Evolutionary conservation across 208 protist species (phyloP).

Genomic region (Trypanosoma melophagium): DNA sequence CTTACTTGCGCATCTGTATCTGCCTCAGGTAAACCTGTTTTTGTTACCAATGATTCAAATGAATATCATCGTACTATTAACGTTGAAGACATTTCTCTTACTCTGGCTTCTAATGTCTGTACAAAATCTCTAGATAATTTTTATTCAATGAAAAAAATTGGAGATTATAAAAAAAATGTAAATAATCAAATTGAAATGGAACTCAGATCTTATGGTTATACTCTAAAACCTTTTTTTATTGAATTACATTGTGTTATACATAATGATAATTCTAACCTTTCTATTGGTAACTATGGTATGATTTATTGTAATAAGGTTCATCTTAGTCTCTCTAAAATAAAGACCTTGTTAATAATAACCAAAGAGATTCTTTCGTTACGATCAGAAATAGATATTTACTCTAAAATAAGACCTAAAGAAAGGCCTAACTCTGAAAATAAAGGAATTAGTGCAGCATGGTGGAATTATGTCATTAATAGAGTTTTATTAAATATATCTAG

Average conservation of each 20-base stretch:
- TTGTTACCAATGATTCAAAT: conserved; percentile 9
- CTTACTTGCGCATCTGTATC: background rate
- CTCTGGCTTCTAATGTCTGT: background rate
- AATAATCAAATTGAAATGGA: conserved; percentile 6
- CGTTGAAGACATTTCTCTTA: conserved; percentile 12
- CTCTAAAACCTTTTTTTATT: conserved; percentile 7
- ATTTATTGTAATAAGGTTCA: background rate
- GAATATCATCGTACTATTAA: conserved; percentile 8
- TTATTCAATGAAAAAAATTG: background rate
- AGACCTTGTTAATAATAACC: conserved; percentile 6
- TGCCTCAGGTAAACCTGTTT: background rate
- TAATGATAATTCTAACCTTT: background rate
- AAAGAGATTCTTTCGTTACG: background rate
- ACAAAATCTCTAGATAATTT: background rate
- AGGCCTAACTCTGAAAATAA: conserved; percentile 3
- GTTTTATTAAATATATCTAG: conserved; percentile 7
- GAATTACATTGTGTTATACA: conserved; percentile 10
- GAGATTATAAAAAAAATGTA: background rate
- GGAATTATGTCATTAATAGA: conserved; percentile 10
- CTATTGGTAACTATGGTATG: background rate
- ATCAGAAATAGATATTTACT: background rate
- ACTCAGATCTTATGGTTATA: conserved; percentile 1
- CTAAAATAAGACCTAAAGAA: conserved; percentile 2
- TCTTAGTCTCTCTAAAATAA: background rate
- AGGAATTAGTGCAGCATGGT: conserved; percentile 14